phyloP scores from a whole-genome alignment of 148 eudicot genomes.

The Chenopodium suecicum region DNA sequence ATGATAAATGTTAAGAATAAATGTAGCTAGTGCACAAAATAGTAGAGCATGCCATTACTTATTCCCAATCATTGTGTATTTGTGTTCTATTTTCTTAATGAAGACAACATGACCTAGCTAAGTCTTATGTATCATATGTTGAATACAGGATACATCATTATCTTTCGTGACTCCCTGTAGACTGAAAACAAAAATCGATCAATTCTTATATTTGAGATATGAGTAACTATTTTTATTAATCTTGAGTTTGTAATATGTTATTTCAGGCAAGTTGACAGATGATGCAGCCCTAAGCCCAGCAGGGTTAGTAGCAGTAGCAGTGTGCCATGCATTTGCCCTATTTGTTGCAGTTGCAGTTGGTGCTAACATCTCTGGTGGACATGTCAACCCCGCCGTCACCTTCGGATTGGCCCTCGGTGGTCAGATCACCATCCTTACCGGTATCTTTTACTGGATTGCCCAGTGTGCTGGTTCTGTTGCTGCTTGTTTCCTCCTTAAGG shows the following conservation, averaged over 20 bases:
- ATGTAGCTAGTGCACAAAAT: neutral
- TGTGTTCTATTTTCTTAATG: neutral
- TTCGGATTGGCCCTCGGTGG: conserved; percentile 86
- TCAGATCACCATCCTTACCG: conserved; percentile 88
- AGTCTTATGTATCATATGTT: neutral
- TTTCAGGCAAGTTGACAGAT: conserved; percentile 60
- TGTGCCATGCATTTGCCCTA: conserved; percentile 74
- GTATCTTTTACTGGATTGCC: conserved; percentile 49
- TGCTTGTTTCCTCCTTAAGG: conserved; percentile 49
- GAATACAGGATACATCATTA: neutral
- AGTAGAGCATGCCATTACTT: neutral
- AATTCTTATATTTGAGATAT: neutral
- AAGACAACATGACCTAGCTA: neutral
- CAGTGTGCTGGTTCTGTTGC: conserved; percentile 40
- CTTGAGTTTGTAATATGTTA: neutral
- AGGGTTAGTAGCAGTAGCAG: conserved; percentile 68
- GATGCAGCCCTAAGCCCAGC: conserved; percentile 68
- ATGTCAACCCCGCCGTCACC: conserved; percentile 89
- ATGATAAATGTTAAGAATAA: neutral
- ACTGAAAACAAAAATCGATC: neutral
- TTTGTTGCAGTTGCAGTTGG: conserved; percentile 77
- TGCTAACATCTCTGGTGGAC: conserved; percentile 93
- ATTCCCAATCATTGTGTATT: neutral
- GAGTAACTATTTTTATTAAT: too few species aligned
- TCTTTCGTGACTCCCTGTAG: neutral